Evolutionary conservation across 805 yeast genomes (phyloP).

Genomic region (Kuraishia molischiana): DNA sequence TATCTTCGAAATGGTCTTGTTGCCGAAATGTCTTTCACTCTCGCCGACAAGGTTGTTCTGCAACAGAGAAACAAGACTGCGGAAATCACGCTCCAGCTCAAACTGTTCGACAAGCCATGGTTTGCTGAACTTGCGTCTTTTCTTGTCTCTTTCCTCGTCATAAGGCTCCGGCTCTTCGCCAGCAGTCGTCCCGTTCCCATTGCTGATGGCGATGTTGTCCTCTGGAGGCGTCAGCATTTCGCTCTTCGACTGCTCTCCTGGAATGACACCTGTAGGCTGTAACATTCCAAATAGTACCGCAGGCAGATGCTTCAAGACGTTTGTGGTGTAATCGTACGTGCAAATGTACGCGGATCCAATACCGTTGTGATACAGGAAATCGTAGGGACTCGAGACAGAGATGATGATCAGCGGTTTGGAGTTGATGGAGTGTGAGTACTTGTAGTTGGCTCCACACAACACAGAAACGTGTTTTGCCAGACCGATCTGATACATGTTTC

Average conservation of each 20-base stretch:
- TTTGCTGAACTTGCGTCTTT: constrained; percentile 12
- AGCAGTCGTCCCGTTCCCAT: too few species aligned
- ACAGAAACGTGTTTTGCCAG: constrained; percentile 47
- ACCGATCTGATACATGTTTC: constrained; percentile 54
- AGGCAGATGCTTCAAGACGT: constrained; percentile 38
- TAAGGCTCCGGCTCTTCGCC: not conserved
- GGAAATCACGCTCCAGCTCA: constrained; percentile 38
- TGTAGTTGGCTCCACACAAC: constrained; percentile 34
- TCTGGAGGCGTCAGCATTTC: not conserved
- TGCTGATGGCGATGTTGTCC: not conserved
- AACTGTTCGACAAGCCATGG: constrained; percentile 53
- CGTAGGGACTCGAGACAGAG: constrained; percentile 58
- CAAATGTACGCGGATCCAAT: constrained; percentile 50
- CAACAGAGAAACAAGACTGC: constrained; percentile 33
- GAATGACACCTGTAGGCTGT: constrained; percentile 43
- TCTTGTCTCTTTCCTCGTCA: constrained; percentile 1
- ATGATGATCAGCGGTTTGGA: constrained; percentile 43
- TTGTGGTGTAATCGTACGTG: constrained; percentile 48
- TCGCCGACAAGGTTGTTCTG: constrained; percentile 22
- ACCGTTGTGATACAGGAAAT: constrained; percentile 43
- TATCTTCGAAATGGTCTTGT: constrained; percentile 6
- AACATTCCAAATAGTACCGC: constrained; percentile 44
- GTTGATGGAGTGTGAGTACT: constrained; percentile 22
- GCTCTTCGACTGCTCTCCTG: constrained; percentile 11
- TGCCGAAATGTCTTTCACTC: constrained; percentile 4